Evolutionary conservation across 805 yeast species (phyloP).

Genomic region (Candida maesae): DNA sequence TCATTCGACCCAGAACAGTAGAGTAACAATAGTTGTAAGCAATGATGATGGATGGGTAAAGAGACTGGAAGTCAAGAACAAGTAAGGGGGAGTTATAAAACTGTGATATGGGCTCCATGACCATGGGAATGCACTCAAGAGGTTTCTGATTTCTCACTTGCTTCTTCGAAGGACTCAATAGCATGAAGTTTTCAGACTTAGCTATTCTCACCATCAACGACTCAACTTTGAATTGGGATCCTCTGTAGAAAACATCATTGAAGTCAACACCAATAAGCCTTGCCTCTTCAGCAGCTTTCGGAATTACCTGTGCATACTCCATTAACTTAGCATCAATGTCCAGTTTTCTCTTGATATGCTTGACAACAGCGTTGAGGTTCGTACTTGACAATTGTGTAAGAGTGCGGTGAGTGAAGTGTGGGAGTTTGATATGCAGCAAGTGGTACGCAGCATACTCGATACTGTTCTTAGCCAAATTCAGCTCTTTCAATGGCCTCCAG

Average conservation of each 20-base stretch:
- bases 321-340: constrained; percentile 37
- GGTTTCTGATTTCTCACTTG: constrained; percentile 85
- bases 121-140: constrained; percentile 81
- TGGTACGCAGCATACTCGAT: constrained; percentile 75
- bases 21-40: constrained; percentile 89
- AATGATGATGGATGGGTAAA: constrained; percentile 88
- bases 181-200: constrained; percentile 67
- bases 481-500: constrained; percentile 75
- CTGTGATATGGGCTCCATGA: constrained; percentile 86
- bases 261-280: constrained; percentile 87
- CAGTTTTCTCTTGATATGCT: constrained; percentile 44
- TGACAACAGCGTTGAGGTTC: constrained; percentile 34
- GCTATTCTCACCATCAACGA: constrained; percentile 73
- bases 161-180: constrained; percentile 73
- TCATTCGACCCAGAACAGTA: constrained; percentile 60
- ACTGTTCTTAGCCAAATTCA: constrained; percentile 63
- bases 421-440: constrained; percentile 61
- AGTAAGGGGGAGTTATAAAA: constrained; percentile 86
- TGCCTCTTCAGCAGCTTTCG: constrained; percentile 76
- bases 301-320: constrained; percentile 59
- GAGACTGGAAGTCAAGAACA: constrained; percentile 89
- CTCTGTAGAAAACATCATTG: constrained; percentile 80
- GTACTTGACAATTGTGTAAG: constrained; percentile 46
- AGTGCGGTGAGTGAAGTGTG: constrained; percentile 48
- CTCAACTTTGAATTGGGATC: constrained; percentile 93